Percentiles rank a stretch among this genome's conserved stretches.
Conservation (phyloP, 2,329 filamentous ascomycete species). For the Rutstroemia sp. region DNA sequence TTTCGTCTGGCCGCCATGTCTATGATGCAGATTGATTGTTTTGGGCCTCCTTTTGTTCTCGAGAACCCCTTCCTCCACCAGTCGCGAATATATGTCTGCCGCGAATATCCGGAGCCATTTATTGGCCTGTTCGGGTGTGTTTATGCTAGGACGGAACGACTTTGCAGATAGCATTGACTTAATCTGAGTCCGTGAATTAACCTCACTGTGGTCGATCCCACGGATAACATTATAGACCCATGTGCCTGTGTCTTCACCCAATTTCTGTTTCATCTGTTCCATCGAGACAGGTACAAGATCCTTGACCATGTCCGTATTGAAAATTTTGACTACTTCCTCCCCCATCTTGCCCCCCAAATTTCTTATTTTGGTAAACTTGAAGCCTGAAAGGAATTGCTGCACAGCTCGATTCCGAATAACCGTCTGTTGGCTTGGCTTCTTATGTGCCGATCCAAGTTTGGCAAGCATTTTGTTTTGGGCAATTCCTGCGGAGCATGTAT, state of each 20-base stretch:
- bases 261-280: slow-evolving; percentile 66
- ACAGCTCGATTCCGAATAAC: slow-evolving; percentile 84
- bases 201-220: slow-evolving; percentile 79
- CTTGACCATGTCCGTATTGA: slow-evolving; percentile 71
- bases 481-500: slow-evolving; percentile 88
- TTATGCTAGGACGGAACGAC: slow-evolving; percentile 82
- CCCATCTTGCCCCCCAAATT: slow-evolving; percentile 94
- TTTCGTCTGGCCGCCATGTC: slow-evolving; percentile 63
- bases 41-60: slow-evolving; percentile 83
- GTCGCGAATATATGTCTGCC: slow-evolving; percentile 81
- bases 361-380: slow-evolving; percentile 92
- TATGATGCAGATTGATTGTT: slow-evolving; percentile 77
- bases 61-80: slow-evolving; percentile 84
- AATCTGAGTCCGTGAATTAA: slow-evolving; percentile 85
- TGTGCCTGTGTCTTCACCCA: slow-evolving; percentile 76
- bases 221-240: slow-evolving; percentile 84
- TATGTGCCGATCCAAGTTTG: slow-evolving; percentile 84
- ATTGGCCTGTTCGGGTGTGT: slow-evolving; percentile 65
- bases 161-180: slow-evolving; percentile 98
- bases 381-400: slow-evolving; percentile 67
- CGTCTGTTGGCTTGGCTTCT: slow-evolving; percentile 92
- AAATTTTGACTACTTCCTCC: slow-evolving; percentile 73
- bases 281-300: slow-evolving; percentile 67
- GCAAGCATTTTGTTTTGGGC: slow-evolving; percentile 91
- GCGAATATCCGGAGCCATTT: slow-evolving; percentile 88